Evolutionary conservation across 306 rosid species (phyloP), one percentile per base, ranked within the genome.

Genomic region (Acacia crassicarpa): DNA sequence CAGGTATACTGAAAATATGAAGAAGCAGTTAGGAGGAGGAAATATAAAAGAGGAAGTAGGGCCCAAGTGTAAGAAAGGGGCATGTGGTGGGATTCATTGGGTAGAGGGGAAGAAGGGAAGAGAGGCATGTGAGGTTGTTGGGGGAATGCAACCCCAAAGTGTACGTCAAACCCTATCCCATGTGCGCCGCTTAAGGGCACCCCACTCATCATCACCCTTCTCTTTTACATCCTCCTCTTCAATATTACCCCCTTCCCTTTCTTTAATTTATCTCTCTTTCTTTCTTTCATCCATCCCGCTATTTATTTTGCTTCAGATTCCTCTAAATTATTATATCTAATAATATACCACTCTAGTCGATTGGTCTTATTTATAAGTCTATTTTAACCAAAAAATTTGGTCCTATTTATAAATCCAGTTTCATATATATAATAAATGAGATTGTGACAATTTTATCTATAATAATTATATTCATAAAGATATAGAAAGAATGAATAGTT

Each of bases 101-200:
- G 38, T 71, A 67, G 69, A 72, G 23, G 81, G 66, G 77, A 90
- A 91, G 44, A 86, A 38, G 63, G 46, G 46, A 22, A 81, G 71
- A 67, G 80, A 3, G 32, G 78, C 98, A 94, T 91, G 98, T 92
- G 97, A 89, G 69, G 78, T 73, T 94, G 98, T 86, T 89, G 91
- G 88, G 51, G 32, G 58, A 81, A 84, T 90, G 92, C 83, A 71
- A 4, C 80, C 94, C 89, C 67, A 80, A 58, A 30, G 32, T 30
- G 74, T 80, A 30, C 32, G 85, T 88, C 89, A 87, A 94, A 92
- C 93, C 92, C 95, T 82, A 86, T 85, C 81, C 98, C 98, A 94
- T 91, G 97, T 89, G 98, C 97, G 92, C 79, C 90, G 93, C 85
- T 92, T 82, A 81, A 83, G 97, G 94, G 95, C 88, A 81, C 91